Conservation (phyloP, 1,284 basidiomycete species). For the Pyrrhoderma lamaoense region DNA sequence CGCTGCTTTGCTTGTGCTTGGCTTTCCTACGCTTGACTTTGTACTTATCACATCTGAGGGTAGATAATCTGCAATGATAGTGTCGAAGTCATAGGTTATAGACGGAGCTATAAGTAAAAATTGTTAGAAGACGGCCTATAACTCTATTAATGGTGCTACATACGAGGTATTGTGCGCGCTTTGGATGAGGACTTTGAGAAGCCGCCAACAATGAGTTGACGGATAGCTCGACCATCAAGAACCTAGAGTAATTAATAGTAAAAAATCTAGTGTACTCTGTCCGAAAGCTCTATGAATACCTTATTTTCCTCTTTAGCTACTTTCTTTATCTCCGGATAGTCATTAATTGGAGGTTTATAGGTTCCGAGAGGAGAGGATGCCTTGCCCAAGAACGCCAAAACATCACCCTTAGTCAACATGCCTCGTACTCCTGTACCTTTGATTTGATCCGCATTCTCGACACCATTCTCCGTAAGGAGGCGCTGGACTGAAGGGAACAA, state of each 20-base stretch:
- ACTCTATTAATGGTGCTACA: conserved; percentile 27
- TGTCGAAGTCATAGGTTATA: conserved; percentile 51
- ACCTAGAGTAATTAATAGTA: conserved; percentile 31
- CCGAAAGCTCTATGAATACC: conserved; percentile 10
- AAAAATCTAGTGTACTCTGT: neutral
- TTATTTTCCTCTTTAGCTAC: conserved; percentile 15
- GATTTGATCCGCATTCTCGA: conserved; percentile 51
- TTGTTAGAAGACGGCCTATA: conserved; percentile 2
- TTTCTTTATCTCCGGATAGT: conserved; percentile 9
- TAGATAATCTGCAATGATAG: conserved; percentile 63
- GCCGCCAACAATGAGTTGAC: conserved; percentile 63
- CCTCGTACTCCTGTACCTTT: conserved; percentile 78
- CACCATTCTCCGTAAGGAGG: conserved; percentile 52
- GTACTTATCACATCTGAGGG: no score
- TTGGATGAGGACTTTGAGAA: conserved; percentile 58
- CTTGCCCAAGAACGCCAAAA: conserved; percentile 74
- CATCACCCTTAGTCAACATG: conserved; percentile 89
- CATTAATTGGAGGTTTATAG: conserved; percentile 39
- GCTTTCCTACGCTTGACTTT: no score
- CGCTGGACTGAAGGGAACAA: conserved; percentile 75
- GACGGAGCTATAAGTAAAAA: conserved; percentile 29
- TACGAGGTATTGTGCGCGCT: conserved; percentile 41
- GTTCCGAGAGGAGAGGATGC: conserved; percentile 75
- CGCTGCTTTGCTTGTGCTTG: neutral
- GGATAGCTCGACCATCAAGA: conserved; percentile 64